Base-by-base conservation (phyloP, 1,284 basidiomycete species). In the Papiliotrema flavescens region DNA sequence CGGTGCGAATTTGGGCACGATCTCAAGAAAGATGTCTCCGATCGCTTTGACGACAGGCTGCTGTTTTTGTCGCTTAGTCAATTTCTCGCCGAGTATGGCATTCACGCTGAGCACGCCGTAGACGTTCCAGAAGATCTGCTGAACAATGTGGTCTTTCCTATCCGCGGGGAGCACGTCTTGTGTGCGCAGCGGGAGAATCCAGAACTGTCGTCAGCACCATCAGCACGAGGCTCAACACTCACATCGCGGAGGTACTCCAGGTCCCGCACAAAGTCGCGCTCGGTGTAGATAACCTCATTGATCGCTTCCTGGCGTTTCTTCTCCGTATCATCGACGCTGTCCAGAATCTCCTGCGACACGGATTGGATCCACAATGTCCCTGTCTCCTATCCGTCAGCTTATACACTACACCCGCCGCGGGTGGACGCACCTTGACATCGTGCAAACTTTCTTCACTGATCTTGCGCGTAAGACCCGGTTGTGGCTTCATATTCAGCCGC, bases 211-310 rank as follows among this genome's bases (percentile, higher is more conserved):
- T 23, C 37, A 45, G 56, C 51, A 60, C 51, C 28, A 51, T 6
- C 42, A 23, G 19, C 40, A 17, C 26, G n/a, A 14, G 15, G 3
- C 17, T 34, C 26, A 7, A 32, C 3, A 13, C 88, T 67, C 66
- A 94, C 89, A 73, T 98, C 95, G 57, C 94, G 88, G 42, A 99
- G 82, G 73, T 99, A 98, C 76, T 99, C 96, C 83, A 98, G 85
- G 76, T 97, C 95, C 52, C 90, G 84, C 41, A 98, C 94, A 76
- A 98, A 98, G 78, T 98, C 94, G 19, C 93, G 84, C 73, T 98
- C 96, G 17, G 96, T 98, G 74, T 97, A 97, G 52, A 98, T 95
- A 61, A 97, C 90, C 79, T 99, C 96, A 73, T 98, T 98, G 79
- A 99, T 98, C 32, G 93, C 91, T 75, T 99, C 96, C 72, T 99